These are phyloP conservation scores for Trametes meyenii DNA, from an alignment of 768 basidiomycete genomes.

Conservation along the genomic window DNA sequence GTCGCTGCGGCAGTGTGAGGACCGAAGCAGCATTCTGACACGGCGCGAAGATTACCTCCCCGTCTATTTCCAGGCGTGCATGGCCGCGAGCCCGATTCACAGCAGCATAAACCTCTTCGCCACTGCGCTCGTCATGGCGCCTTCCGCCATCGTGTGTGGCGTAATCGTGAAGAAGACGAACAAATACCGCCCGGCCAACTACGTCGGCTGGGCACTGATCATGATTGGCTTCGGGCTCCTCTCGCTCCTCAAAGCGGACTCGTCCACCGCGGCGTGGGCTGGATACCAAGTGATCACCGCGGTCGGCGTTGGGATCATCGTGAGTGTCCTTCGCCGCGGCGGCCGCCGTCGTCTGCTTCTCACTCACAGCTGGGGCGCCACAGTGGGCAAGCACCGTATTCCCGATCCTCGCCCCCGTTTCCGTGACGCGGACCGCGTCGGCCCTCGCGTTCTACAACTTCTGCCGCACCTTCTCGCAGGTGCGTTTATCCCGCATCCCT, in stretches of 20 bases:
- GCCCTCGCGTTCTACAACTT: conserved; percentile 39
- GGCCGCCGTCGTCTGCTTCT: too few relatives aligned
- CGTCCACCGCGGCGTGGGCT: not conserved
- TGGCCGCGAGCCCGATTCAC: conserved; percentile 35
- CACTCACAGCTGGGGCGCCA: too few relatives aligned
- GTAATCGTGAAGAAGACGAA: conserved; percentile 29
- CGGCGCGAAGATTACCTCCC: conserved; percentile 45
- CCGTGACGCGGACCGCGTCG: conserved; percentile 35
- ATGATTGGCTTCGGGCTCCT: conserved; percentile 41
- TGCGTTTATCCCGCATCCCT: not conserved
- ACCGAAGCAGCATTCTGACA: not conserved
- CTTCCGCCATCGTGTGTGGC: conserved; percentile 33
- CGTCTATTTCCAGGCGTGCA: conserved; percentile 49
- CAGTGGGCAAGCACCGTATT: conserved; percentile 27
- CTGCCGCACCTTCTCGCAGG: conserved; percentile 32
- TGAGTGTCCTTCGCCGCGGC: too few relatives aligned
- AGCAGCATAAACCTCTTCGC: conserved; percentile 32
- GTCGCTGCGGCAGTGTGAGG: conserved; percentile 18
- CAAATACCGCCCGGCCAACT: conserved; percentile 39
- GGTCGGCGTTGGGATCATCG: conserved; percentile 22
- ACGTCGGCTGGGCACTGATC: conserved; percentile 40
- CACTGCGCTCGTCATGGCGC: conserved; percentile 32
- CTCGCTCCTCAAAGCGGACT: conserved; percentile 29
- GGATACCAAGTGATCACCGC: conserved; percentile 23
- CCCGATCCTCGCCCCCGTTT: conserved; percentile 33